Percentiles rank a stretch among this genome's conserved stretches.
These are phyloP conservation scores for Candida chauliodis DNA, from an alignment of 805 yeast genomes.

Conservation along the genomic window DNA sequence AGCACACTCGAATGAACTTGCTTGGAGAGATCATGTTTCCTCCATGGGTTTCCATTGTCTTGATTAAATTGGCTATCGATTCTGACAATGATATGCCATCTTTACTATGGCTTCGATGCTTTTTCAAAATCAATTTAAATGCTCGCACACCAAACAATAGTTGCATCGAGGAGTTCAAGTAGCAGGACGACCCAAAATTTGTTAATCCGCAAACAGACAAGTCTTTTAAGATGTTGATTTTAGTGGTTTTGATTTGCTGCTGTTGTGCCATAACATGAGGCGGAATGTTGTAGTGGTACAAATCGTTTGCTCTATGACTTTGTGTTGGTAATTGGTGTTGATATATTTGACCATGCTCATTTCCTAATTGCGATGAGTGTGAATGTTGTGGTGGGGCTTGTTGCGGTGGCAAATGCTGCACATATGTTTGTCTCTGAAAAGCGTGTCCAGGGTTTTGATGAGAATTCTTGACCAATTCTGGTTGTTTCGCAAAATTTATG, in stretches of 20 bases:
- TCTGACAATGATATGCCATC: slow-evolving; percentile 37
- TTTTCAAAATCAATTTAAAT: slow-evolving; percentile 42
- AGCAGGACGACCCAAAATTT: slow-evolving; percentile 73
- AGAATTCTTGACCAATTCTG: too few relatives aligned
- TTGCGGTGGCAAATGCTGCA: slow-evolving; percentile 1
- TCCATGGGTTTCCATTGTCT: slow-evolving; percentile 56
- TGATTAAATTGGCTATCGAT: slow-evolving; percentile 52
- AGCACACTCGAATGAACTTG: slow-evolving; percentile 52
- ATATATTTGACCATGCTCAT: background rate
- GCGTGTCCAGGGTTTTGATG: too few relatives aligned
- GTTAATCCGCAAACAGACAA: slow-evolving; percentile 57
- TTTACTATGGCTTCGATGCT: slow-evolving; percentile 13
- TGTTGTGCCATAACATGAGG: slow-evolving; percentile 8
- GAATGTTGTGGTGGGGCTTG: slow-evolving; percentile 9
- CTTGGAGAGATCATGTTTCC: slow-evolving; percentile 63
- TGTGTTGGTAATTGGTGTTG: slow-evolving; percentile 5
- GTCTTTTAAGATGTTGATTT: slow-evolving; percentile 28
- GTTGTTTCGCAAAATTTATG: background rate
- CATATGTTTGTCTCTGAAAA: too few relatives aligned
- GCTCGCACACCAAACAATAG: slow-evolving; percentile 54
- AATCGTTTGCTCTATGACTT: background rate
- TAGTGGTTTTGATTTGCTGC: slow-evolving; percentile 12
- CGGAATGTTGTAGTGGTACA: slow-evolving; percentile 3
- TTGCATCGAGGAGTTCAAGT: slow-evolving; percentile 71
- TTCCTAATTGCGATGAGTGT: slow-evolving; percentile 1